A percentile compares a stretch with the other conserved stretches of the same genome.
These are phyloP conservation scores for Phytopythium sindhum DNA, from an alignment of 352 stramenopile species.

Conservation along the genomic window DNA sequence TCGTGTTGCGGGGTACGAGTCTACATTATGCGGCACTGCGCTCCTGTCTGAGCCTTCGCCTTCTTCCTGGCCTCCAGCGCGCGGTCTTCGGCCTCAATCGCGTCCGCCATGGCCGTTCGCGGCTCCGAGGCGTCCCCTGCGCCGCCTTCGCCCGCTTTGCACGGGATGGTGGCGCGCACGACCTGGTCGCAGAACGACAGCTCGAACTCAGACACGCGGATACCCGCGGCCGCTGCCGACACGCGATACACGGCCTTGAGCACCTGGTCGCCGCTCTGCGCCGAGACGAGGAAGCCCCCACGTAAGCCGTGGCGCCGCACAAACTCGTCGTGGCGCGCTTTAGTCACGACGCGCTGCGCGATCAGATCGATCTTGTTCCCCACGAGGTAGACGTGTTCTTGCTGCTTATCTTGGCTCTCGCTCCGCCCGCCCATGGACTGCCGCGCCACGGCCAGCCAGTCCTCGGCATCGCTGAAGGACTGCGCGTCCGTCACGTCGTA, in stretches of 20 bases:
- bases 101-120: slow-evolving; percentile 64
- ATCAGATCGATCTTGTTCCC: slow-evolving; percentile 89
- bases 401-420: slow-evolving; percentile 22
- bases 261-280: slow-evolving; percentile 82
- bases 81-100: slow-evolving; percentile 77
- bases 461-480: slow-evolving; percentile 77
- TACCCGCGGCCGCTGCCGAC: slow-evolving; percentile 56
- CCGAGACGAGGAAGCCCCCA: slow-evolving; percentile 79
- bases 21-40: slow-evolving; percentile 38
- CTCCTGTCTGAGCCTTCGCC: slow-evolving; percentile 9
- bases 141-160: slow-evolving; percentile 4
- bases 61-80: slow-evolving; percentile 42
- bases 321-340: slow-evolving; percentile 72
- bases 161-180: slow-evolving; percentile 46
- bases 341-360: slow-evolving; percentile 63
- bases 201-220: slow-evolving; percentile 76
- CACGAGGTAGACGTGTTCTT: slow-evolving; percentile 66
- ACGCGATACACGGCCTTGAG: slow-evolving; percentile 78
- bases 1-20: slow-evolving; percentile 6
- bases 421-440: slow-evolving; percentile 16
- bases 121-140: slow-evolving; percentile 30
- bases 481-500: slow-evolving; percentile 86
- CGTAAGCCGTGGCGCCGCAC: slow-evolving; percentile 55
- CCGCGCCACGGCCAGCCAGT: slow-evolving; percentile 59
- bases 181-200: slow-evolving; percentile 79